Evolutionary conservation across 2,329 filamentous ascomycete species (phyloP), one percentile per base, ranked within the genome.

Genomic region (Apiospora malaysiana): DNA sequence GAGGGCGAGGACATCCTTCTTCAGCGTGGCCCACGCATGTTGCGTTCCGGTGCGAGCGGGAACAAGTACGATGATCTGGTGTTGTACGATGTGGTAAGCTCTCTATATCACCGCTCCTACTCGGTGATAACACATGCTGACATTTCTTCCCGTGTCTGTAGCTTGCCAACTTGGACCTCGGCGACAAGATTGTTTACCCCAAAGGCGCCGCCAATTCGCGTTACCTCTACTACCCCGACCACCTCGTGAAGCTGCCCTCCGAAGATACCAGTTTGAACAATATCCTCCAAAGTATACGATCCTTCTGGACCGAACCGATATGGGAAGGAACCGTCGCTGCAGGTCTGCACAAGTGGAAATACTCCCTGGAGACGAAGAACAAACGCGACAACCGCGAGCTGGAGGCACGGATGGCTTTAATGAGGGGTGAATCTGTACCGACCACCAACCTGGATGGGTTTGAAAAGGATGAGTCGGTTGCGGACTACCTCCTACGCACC

Each of bases 171-270:
- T 81, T 94, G 46, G 85, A 84, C 27, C 78, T 94, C 49, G 75
- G 83, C 66, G 80, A 89, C 69, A 83, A 92, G 71, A 79, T 94
- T 43, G 68, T 83, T 83, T 76, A 90, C 85, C 65, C 81, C 81
- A 5, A 87, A 82, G 56, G 79, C 78, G 42, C 85, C 87, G 6
- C 82, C 87, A 69, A 85, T 86, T 69, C 85, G 78, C 92, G 94
- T 73, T 98, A 91, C 81, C 85, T 98, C 72, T 98, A 96, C 86
- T 97, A 97, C 77, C 93, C 93, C 1, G 93, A 97, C 79, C 93
- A 91, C 77, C 87, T 96, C 42, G 92, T 94, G 69, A 85, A 85
- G 68, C 40, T 79, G n/a, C 78, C 78, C 6, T 43, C 71, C 25
- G 1, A 12, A 7, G 25, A 70, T 14, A 5, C 59, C 1, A 72